These are phyloP conservation scores for Plasmodium coatneyi DNA, from an alignment of 169 alveolate genomes.

Conservation along the genomic window DNA sequence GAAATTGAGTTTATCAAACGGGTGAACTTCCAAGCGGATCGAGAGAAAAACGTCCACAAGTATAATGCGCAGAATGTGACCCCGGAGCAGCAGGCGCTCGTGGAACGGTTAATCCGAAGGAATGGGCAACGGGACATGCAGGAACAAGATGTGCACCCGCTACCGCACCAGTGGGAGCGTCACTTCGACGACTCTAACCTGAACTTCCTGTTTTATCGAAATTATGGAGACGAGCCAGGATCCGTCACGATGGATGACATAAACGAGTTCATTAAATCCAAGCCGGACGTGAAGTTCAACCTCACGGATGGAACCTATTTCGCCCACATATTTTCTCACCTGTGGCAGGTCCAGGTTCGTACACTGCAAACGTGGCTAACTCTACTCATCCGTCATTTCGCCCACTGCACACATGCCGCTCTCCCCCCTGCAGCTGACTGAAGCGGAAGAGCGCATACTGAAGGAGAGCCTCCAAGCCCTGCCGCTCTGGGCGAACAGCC, in stretches of 20 bases:
- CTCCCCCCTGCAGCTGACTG: constrained; percentile 3
- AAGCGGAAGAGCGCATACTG: constrained; percentile 29
- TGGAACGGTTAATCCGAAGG: constrained; percentile 1
- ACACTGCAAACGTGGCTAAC: neutral
- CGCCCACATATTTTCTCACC: constrained; percentile 37
- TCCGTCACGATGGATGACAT: constrained; percentile 12
- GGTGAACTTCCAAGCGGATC: constrained; percentile 37
- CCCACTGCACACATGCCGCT: neutral
- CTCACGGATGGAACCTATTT: constrained; percentile 34
- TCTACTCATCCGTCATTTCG: neutral
- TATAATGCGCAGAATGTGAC: constrained; percentile 26
- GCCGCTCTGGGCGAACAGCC: neutral
- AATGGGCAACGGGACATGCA: neutral
- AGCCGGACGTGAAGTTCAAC: constrained; percentile 16
- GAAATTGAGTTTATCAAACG: constrained; percentile 60
- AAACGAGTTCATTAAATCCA: constrained; percentile 4
- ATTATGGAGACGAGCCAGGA: neutral
- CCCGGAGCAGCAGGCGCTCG: constrained; percentile 8
- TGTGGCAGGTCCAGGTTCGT: constrained; percentile 37
- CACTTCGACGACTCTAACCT: constrained; percentile 34
- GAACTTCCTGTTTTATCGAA: constrained; percentile 23
- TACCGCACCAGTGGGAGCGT: neutral
- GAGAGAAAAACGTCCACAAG: constrained; percentile 40
- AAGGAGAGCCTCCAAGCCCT: neutral
- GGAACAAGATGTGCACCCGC: neutral